Base-by-base conservation (phyloP, 106 monocot species). In the Chionographis japonica region DNA sequence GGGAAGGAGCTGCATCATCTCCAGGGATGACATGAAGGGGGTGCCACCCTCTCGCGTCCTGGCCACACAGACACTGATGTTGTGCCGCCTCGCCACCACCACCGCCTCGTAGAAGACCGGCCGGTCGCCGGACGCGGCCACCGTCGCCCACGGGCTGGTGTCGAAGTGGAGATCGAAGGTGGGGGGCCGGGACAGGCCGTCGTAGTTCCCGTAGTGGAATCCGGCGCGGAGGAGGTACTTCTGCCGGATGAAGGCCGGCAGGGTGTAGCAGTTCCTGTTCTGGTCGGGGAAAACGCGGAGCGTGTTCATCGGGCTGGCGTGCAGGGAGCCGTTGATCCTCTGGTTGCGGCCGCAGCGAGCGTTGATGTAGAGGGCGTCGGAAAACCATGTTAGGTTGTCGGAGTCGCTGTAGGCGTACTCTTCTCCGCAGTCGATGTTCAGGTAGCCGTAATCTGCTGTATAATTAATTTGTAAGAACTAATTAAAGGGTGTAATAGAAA, bases 21-120 rank as follows among this genome's bases (percentile, higher is more conserved):
- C 55, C 4, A 73, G 37, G 12, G 63, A 2, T 2, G 73, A 73
- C 17, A 73, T 40, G 19, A 73, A 73, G 2, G 73, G 73, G 4
- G 20, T 13, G 13, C 15, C 40, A 15, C 27, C 55, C 12, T 17
- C 7, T 8, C 19, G 4, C 2, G 42, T 56, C 20, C 55, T 16
- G 4, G 38, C 54, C 12, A 73, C 5, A 37, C 73, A 73, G 19
- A 73, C 35, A 16, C 42, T 64, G 2, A 42, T 64, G 12, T 40
- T 2, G 8, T 55, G 36, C 64, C 40, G 17, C 20, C 6, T 55
- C 13, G 64, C 50, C 2, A 56, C 40, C 8, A 54, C 37, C 38
- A 72, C 40, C 17, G 62, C 62, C 38, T 52, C 53, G 18, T 53
- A 62, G 62, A 42, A 51, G 37, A 49, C 37, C 13, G 64, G 40